Conservation (phyloP, 2,329 filamentous ascomycete species). For the Curvularia sp. region DNA sequence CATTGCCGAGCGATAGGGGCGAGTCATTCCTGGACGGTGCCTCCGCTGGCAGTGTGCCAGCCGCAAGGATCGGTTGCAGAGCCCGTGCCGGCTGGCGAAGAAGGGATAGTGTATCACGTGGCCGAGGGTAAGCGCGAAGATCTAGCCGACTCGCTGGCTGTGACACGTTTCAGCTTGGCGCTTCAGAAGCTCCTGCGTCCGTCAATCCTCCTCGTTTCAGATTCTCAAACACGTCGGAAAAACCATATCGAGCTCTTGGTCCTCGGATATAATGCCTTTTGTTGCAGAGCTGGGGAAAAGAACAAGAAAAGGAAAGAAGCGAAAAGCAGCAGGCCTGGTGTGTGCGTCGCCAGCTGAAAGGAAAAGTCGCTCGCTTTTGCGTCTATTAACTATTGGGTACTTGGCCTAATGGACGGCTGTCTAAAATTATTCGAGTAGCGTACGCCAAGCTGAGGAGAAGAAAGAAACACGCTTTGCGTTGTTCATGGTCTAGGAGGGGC, state of each 20-base stretch:
- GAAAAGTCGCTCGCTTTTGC: neutral
- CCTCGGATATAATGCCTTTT: neutral
- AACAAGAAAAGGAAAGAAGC: neutral
- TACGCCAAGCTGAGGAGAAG: neutral
- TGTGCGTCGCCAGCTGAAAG: neutral
- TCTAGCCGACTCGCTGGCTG: slow-evolving; percentile 6
- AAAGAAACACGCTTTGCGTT: slow-evolving; percentile 7
- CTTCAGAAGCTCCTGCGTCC: slow-evolving; percentile 23
- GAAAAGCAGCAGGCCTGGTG: neutral
- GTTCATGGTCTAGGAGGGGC: slow-evolving; percentile 11
- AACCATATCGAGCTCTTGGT: neutral
- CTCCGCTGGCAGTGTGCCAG: slow-evolving; percentile 10
- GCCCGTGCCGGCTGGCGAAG: slow-evolving; percentile 15
- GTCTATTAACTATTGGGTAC: slow-evolving; percentile 5
- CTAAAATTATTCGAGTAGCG: slow-evolving; percentile 13
- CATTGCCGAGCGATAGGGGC: slow-evolving; percentile 20
- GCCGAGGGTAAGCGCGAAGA: slow-evolving; percentile 3
- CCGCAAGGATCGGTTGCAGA: slow-evolving; percentile 19
- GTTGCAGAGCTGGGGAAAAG: neutral
- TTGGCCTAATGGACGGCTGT: slow-evolving; percentile 1
- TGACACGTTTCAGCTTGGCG: slow-evolving; percentile 29
- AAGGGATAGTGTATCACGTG: slow-evolving; percentile 23
- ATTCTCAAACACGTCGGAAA: slow-evolving; percentile 27
- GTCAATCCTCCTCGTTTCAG: slow-evolving; percentile 14
- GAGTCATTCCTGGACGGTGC: slow-evolving; percentile 22